Evolutionary conservation across 1,284 basidiomycete genomes (phyloP), one percentile per base, ranked within the genome.

Genomic region (Singerocomus rubriflavus): DNA sequence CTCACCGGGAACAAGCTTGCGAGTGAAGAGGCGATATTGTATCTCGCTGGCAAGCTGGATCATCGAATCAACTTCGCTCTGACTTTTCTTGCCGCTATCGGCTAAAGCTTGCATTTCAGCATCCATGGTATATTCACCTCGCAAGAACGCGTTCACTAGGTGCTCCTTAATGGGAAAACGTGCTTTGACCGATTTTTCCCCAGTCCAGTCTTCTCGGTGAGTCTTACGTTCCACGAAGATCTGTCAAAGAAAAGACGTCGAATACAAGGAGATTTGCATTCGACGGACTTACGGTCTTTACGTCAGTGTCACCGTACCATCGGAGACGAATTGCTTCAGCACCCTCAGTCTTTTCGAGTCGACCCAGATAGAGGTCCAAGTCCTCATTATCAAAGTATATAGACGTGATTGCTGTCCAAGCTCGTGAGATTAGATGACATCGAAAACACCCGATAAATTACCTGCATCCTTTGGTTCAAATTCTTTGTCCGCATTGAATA

Each of bases 211-310:
- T 72, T 99, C 96, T 46, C 95, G 82, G 67, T 99, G 96, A 0
- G 97, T 99, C 73, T 99, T 99, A 53, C 97, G 91, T 76, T 99
- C 96, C 39, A 99, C 93, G 63, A 98, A 99, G 56, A 99, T 95
- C 85, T 93, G 63, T 25, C 34, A 13, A 48, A 11, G 17, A 44
- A 21, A 51, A 49, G 34, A 30, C 3, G 48, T 46, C 26, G 12
- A 35, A 40, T 37, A 5, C 14, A 11, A 4, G 30, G 13, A 4
- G 43, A 35, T 38, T 30, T 43, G 35, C 16, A 16, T 35, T 38
- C 16, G 29, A 14, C 12, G 21, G 8, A 70, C 80, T 57, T 52
- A 90, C 88, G 12, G 83, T 89, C 71, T 87, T 91, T 51, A 80
- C 82, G 62, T 84, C 80, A 60, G 86, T 85, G 63, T 94, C 94